Conservation (phyloP, 2,329 filamentous ascomycete species). For the Coleophoma eucalyptorum region DNA sequence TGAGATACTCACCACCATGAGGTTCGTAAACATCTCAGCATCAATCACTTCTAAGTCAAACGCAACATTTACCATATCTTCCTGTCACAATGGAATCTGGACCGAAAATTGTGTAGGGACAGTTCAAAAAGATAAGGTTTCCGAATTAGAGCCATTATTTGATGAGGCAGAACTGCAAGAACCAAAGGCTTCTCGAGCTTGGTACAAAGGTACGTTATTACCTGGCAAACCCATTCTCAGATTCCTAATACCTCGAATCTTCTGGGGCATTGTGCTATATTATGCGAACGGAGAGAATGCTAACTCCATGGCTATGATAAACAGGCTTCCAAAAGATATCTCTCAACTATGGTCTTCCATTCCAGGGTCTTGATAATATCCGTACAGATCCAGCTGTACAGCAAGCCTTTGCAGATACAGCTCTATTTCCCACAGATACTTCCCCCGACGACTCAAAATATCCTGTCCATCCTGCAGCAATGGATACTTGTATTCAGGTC, state of each 20-base stretch:
- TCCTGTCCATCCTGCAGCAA: conserved; percentile 49
- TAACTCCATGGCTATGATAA: background rate
- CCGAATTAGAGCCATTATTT: background rate
- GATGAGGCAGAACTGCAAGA: background rate
- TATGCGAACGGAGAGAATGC: background rate
- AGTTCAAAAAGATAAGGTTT: background rate
- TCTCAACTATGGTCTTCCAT: background rate
- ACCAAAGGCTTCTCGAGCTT: background rate
- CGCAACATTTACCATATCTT: background rate
- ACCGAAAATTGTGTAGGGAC: background rate
- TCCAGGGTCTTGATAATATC: background rate
- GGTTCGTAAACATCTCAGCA: background rate
- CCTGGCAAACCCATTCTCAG: too few relatives aligned
- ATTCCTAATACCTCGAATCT: too few relatives aligned
- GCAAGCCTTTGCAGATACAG: background rate
- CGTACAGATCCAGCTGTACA: background rate
- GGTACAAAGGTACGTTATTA: background rate
- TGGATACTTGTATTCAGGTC: conserved; percentile 51
- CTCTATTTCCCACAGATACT: background rate
- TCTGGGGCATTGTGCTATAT: too few relatives aligned
- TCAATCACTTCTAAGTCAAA: background rate
- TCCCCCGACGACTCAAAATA: background rate
- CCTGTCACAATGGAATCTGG: background rate
- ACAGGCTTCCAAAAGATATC: background rate
- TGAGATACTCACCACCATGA: background rate